A percentile compares a stretch with the other conserved stretches of the same genome.
Evolutionary conservation across 345 rosid species (phyloP).

Genomic region (Xanthoceras sorbifolium): DNA sequence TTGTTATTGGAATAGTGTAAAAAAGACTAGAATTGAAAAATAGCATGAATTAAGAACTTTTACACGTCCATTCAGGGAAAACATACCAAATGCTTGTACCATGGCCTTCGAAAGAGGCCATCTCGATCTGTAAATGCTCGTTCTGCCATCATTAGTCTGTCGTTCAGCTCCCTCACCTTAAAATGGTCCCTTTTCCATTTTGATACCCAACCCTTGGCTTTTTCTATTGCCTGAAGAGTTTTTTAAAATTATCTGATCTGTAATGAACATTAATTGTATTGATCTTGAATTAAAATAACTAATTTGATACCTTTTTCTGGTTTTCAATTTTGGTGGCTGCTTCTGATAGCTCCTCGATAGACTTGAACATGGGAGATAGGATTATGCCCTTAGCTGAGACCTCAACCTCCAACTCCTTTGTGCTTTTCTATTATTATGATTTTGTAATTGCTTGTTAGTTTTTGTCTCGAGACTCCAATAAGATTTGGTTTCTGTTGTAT

Average conservation of each 20-base stretch:
- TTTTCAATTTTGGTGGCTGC: conserved; percentile 53
- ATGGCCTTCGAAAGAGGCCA: conserved; percentile 65
- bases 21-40: neutral
- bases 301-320: conserved; percentile 51
- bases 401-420: conserved; percentile 54
- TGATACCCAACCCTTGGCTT: conserved; percentile 39
- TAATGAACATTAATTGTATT: neutral
- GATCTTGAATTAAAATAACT: conserved; percentile 15
- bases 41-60: neutral
- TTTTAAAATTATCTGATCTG: conserved; percentile 12
- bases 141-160: conserved; percentile 81
- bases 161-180: conserved; percentile 65
- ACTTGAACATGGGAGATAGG: conserved; percentile 53
- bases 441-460: conserved; percentile 15
- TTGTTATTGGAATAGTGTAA: neutral
- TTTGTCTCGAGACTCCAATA: neutral
- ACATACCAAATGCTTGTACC: conserved; percentile 81
- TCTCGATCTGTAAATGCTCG: conserved; percentile 71
- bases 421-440: conserved; percentile 41
- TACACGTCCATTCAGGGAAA: neutral
- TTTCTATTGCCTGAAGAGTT: conserved; percentile 38
- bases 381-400: conserved; percentile 39
- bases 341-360: conserved; percentile 50
- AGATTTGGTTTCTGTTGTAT: neutral
- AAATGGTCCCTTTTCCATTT: conserved; percentile 32